phyloP scores from a whole-genome alignment of 768 basidiomycete genomes.

The Serendipita sp. region DNA sequence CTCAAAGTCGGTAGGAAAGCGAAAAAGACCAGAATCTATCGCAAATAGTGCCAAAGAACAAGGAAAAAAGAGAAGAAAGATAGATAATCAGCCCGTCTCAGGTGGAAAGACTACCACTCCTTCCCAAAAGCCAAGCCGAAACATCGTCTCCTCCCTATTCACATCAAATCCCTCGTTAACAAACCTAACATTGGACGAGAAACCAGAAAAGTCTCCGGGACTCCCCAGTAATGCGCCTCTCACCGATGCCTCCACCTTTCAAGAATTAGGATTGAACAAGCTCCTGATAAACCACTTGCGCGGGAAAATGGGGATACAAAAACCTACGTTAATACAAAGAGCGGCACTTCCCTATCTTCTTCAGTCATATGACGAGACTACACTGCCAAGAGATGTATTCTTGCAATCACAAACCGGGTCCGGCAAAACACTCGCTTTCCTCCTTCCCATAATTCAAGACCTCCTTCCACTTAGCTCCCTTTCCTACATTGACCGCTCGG shows the following conservation, averaged over 20 bases:
- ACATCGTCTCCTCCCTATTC: constrained; percentile 77
- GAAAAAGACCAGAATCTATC: neutral
- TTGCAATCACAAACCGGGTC: constrained; percentile 96
- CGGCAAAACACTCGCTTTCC: constrained; percentile 86
- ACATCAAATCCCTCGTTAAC: constrained; percentile 60
- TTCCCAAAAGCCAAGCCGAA: constrained; percentile 13
- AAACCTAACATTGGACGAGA: constrained; percentile 49
- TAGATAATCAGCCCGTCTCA: neutral
- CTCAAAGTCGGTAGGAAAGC: constrained; percentile 5
- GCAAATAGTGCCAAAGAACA: neutral
- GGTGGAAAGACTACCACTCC: neutral
- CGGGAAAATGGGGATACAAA: constrained; percentile 62
- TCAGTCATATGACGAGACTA: constrained; percentile 22
- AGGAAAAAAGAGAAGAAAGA: neutral
- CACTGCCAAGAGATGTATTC: constrained; percentile 54
- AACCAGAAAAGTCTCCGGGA: constrained; percentile 19
- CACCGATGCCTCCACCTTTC: constrained; percentile 56
- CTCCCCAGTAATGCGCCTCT: constrained; percentile 66
- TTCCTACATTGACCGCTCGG: constrained; percentile 88
- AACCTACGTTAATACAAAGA: constrained; percentile 83
- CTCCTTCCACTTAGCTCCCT: constrained; percentile 74
- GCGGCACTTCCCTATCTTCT: constrained; percentile 52
- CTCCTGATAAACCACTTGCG: constrained; percentile 63
- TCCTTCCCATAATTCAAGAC: constrained; percentile 89
- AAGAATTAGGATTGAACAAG: constrained; percentile 68